These are phyloP conservation scores for Ceratocystis ficicola DNA, from an alignment of 2,329 filamentous ascomycete genomes.

Conservation along the genomic window DNA sequence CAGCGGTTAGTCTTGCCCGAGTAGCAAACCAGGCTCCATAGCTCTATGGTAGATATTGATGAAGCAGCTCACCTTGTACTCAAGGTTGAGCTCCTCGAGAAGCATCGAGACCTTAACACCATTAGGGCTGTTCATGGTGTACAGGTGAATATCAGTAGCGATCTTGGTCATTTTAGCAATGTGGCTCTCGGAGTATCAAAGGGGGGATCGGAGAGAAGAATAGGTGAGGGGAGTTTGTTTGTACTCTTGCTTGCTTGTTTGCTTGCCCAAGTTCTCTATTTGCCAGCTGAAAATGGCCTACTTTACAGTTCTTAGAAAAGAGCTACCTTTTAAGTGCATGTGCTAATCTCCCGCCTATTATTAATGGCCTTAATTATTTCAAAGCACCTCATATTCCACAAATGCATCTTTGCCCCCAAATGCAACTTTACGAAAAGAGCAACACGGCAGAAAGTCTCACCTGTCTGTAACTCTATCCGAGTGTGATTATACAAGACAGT, in stretches of 20 bases:
- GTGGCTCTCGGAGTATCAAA: constrained; percentile 8
- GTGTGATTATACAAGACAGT: too few relatives aligned
- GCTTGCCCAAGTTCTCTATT: background rate
- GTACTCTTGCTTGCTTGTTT: background rate
- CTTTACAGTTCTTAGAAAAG: too few relatives aligned
- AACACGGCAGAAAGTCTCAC: background rate
- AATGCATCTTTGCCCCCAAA: background rate
- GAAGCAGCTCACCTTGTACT: constrained; percentile 52
- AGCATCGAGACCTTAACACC: constrained; percentile 82
- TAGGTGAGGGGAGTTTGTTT: background rate
- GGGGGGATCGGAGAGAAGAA: background rate
- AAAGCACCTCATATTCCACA: too few relatives aligned
- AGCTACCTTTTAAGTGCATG: too few relatives aligned
- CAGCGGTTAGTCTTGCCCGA: background rate
- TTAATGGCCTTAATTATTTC: too few relatives aligned
- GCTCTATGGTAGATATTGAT: background rate
- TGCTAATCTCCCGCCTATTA: too few relatives aligned
- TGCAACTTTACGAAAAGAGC: background rate
- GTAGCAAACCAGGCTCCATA: background rate
- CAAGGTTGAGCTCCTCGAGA: constrained; percentile 69
- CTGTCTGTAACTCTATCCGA: too few relatives aligned
- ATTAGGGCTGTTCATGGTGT: constrained; percentile 75
- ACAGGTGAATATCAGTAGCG: constrained; percentile 58
- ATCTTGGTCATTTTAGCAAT: constrained; percentile 34
- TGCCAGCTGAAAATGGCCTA: too few relatives aligned